These are phyloP conservation scores for Eutrema salsugineum DNA, from an alignment of 441 rosid genomes.

Conservation along the genomic window DNA sequence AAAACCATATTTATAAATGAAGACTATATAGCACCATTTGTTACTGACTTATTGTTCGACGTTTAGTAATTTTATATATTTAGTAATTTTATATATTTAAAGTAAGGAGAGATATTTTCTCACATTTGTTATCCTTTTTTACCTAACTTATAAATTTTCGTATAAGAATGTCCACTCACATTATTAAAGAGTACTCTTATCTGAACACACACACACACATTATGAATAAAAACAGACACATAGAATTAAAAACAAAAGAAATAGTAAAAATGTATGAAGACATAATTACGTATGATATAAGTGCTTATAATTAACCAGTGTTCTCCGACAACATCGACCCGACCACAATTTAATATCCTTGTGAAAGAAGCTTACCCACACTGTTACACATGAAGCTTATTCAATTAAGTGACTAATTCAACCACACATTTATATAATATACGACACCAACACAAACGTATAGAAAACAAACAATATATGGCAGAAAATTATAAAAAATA, in stretches of 20 bases:
- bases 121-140: background rate
- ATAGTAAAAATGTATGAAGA: background rate
- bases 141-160: background rate
- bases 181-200: background rate
- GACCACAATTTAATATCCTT: constrained; percentile 25
- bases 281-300: constrained; percentile 8
- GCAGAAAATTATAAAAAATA: background rate
- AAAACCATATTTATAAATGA: background rate
- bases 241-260: background rate
- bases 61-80: background rate
- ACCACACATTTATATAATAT: constrained; percentile 1
- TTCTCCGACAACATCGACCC: constrained; percentile 22
- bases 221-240: background rate
- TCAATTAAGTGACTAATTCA: constrained; percentile 3
- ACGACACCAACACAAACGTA: background rate
- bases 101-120: background rate
- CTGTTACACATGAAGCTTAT: background rate
- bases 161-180: background rate
- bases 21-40: background rate
- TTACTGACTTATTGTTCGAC: background rate
- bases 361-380: constrained; percentile 15
- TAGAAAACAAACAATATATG: background rate
- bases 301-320: constrained; percentile 23
- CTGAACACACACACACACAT: background rate
- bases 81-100: no score